Percentiles rank a stretch among this genome's conserved stretches.
phyloP scores from a whole-genome alignment of 73 alveolate genomes.

The Paramecium bursaria region DNA sequence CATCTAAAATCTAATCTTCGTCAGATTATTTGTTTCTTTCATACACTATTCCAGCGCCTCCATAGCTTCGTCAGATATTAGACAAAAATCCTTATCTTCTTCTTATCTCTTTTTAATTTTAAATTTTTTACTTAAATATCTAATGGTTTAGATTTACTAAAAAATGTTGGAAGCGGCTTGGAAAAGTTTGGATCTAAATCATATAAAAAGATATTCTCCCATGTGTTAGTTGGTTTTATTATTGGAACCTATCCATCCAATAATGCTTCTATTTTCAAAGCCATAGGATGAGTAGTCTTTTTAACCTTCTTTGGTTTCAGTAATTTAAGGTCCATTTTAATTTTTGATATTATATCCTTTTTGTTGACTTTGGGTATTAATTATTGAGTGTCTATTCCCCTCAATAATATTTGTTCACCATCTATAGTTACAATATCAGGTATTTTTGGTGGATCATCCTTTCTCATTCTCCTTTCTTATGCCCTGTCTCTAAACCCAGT shows the following conservation, averaged over 20 bases:
- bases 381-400: constrained; percentile 17
- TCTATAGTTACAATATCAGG: background rate
- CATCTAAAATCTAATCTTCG: background rate
- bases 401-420: background rate
- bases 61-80: constrained; percentile 6
- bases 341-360: background rate
- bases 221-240: background rate
- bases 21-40: background rate
- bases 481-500: constrained; percentile 7
- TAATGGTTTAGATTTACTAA: no score
- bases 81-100: background rate
- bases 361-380: no score
- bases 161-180: background rate
- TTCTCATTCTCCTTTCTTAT: constrained; percentile 9
- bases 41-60: background rate
- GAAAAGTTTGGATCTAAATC: constrained; percentile 29
- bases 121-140: no score
- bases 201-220: background rate
- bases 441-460: no score
- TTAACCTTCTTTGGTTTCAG: background rate
- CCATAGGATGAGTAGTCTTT: constrained; percentile 27
- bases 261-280: constrained; percentile 31
- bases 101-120: background rate
- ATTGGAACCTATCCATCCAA: background rate
- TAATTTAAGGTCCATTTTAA: background rate